phyloP scores from a whole-genome alignment of 768 basidiomycete species.

The Omphalotus guepiniiformis region DNA sequence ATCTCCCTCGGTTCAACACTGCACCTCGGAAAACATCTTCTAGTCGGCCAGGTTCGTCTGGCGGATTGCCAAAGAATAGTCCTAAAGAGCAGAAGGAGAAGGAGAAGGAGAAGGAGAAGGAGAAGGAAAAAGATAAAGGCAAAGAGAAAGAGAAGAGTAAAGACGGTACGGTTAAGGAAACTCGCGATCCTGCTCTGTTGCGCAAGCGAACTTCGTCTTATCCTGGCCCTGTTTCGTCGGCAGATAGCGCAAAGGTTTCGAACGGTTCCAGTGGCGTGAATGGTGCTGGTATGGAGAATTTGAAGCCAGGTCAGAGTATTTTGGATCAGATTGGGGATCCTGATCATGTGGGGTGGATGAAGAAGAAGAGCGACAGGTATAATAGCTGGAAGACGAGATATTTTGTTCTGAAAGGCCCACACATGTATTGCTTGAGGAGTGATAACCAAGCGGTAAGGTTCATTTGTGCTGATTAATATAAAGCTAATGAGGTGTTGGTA shows the following conservation, averaged over 20 bases:
- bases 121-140: constrained; percentile 19
- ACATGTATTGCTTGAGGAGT: constrained; percentile 84
- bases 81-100: too few species aligned
- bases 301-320: constrained; percentile 45
- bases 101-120: constrained; percentile 21
- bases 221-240: constrained; percentile 24
- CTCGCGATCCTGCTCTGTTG: constrained; percentile 36
- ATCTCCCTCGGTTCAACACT: constrained; percentile 42
- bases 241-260: constrained; percentile 12
- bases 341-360: constrained; percentile 92
- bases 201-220: constrained; percentile 52
- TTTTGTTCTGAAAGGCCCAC: constrained; percentile 88
- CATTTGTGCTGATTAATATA: neutral
- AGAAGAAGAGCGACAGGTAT: constrained; percentile 92
- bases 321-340: constrained; percentile 87
- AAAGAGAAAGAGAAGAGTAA: neutral
- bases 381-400: constrained; percentile 90
- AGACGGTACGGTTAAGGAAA: constrained; percentile 14
- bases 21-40: constrained; percentile 36
- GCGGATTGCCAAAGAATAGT: too few species aligned
- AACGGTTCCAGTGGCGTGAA: neutral
- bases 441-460: constrained; percentile 55
- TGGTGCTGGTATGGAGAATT: constrained; percentile 9
- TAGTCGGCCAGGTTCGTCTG: constrained; percentile 37
- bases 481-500: constrained; percentile 6